Percentiles rank a stretch among this genome's conserved stretches.
These are phyloP conservation scores for Glomus cerebriforme DNA, from an alignment of 192 early-diverging fungal species.

Conservation along the genomic window DNA sequence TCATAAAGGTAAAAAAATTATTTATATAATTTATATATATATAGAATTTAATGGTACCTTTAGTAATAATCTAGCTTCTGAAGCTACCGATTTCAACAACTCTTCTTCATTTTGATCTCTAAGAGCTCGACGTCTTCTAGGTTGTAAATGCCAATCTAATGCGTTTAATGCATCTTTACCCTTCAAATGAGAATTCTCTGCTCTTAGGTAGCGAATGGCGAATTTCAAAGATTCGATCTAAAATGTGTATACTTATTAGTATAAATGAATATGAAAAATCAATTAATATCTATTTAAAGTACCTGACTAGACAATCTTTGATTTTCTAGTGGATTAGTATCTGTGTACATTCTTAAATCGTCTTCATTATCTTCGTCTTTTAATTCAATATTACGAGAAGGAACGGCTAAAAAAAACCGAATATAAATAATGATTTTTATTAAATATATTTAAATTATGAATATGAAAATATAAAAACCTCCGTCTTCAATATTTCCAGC, in stretches of 20 bases:
- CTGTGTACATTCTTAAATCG: background rate
- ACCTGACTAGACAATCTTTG: constrained; percentile 19
- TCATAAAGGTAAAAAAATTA: background rate
- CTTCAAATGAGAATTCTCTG: constrained; percentile 83
- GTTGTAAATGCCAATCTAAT: constrained; percentile 35
- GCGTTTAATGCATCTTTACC: constrained; percentile 52
- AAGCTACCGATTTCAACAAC: constrained; percentile 43
- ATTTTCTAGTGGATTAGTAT: background rate
- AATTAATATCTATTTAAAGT: background rate
- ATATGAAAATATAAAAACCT: constrained; percentile 1
- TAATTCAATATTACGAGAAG: background rate
- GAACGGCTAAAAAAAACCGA: background rate
- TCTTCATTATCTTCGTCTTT: background rate
- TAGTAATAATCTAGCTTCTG: constrained; percentile 51
- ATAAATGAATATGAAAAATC: background rate
- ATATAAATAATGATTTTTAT: background rate
- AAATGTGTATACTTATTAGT: constrained; percentile 26
- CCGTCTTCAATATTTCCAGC: constrained; percentile 40
- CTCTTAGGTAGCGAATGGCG: constrained; percentile 72
- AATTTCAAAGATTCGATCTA: constrained; percentile 73
- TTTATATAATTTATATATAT: too few species aligned
- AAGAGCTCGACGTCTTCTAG: background rate
- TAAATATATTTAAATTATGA: background rate
- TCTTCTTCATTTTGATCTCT: constrained; percentile 19
- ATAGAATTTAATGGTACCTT: constrained; percentile 38